A percentile compares a stretch with the other conserved stretches of the same genome.
phyloP scores from a whole-genome alignment of 768 basidiomycete species.

The Megacollybia marginata region DNA sequence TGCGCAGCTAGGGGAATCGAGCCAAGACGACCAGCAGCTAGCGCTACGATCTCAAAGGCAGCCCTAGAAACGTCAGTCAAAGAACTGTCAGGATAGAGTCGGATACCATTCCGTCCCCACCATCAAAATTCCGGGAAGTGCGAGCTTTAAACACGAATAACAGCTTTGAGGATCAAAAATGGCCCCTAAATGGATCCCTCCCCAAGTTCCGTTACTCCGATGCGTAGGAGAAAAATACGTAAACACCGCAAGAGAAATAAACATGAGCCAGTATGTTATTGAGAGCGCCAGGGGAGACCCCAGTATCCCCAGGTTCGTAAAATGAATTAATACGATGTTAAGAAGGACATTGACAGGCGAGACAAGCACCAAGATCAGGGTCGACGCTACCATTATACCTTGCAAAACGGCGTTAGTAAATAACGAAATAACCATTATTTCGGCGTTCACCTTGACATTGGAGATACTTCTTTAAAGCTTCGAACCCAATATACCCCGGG shows the following conservation, averaged over 20 bases:
- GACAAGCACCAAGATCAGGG: slow-evolving; percentile 51
- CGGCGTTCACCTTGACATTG: slow-evolving; percentile 59
- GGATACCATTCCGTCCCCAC: slow-evolving; percentile 73
- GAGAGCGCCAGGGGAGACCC: slow-evolving; percentile 66
- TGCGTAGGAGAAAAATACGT: slow-evolving; percentile 47
- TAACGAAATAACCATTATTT: not conserved
- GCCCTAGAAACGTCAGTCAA: slow-evolving; percentile 38
- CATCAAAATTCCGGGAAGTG: slow-evolving; percentile 74
- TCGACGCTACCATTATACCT: slow-evolving; percentile 75
- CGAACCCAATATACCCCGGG: slow-evolving; percentile 70
- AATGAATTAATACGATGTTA: slow-evolving; percentile 55
- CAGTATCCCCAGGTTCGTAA: slow-evolving; percentile 53
- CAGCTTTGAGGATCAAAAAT: slow-evolving; percentile 46
- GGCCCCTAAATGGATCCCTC: slow-evolving; percentile 37
- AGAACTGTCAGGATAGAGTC: not conserved
- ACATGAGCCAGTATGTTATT: slow-evolving; percentile 64
- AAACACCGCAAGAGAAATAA: slow-evolving; percentile 42
- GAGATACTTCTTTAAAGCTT: slow-evolving; percentile 72
- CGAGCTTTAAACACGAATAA: slow-evolving; percentile 51
- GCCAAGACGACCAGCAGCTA: slow-evolving; percentile 68
- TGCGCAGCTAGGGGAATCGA: slow-evolving; percentile 65
- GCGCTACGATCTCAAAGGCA: slow-evolving; percentile 75
- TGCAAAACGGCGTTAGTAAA: not conserved
- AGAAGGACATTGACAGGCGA: slow-evolving; percentile 60
- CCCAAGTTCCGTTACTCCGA: slow-evolving; percentile 56